Evolutionary conservation across 2,329 filamentous ascomycete species (phyloP), one percentile per base, ranked within the genome.

Genomic region (Colletotrichum falcatum): DNA sequence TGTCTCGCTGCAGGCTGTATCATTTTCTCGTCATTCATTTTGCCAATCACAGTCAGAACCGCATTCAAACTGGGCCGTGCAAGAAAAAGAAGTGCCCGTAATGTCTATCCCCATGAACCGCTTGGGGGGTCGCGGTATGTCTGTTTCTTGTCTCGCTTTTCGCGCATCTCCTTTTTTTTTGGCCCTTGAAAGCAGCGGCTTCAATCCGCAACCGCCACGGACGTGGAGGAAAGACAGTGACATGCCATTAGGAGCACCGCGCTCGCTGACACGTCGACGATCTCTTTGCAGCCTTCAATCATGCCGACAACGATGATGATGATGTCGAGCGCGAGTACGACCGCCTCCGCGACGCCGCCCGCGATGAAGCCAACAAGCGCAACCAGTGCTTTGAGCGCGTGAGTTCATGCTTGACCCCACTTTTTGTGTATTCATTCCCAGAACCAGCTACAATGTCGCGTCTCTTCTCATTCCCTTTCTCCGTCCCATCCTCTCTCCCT

Each of bases 301-400:
- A 94, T 79, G 87, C 86, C 70, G 86, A 90, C 74, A 89, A 88
- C 78, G 84, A 84, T 74, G 87, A 91, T 71, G 84, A 84, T 75
- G 87, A 91, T 70, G 86, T 89, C 65, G 95, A 98, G 84, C 89
- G 87, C 75, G 95, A 98, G 83, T 98, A 98, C 82, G 95, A 98
- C 79, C 92, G 94, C 64, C 88, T 98, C 54, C 94, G 96, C 77
- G 91, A 92, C 75, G 87, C 95, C 23, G 96, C 95, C 23, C 90
- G 93, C 73, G 86, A 90, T 76, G 95, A 97, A 85, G 94, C 92
- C 69, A 84, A 86, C 61, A 94, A 96, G 83, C 92, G 94, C 75
- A 89, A 89, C 73, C 86, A 88, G 62, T 97, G 93, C 83, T 95
- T 94, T 78, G 89, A 94, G 73, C 86, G 86, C 77, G 91, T 93